Base-by-base conservation (phyloP, 164 flowering plant species). In the Taxillus chinensis region DNA sequence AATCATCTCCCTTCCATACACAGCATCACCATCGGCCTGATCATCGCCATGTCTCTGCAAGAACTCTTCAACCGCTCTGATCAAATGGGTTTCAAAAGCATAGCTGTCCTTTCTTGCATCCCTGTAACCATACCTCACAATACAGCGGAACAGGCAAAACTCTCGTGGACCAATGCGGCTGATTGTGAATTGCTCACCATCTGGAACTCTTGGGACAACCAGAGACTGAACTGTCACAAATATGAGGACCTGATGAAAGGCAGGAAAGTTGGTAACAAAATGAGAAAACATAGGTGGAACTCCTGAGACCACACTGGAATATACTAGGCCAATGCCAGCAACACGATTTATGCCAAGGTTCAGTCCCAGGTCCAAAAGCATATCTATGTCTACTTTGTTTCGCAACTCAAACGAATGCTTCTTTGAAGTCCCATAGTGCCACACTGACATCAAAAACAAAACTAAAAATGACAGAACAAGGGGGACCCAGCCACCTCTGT, bases 401-500 rank as follows among this genome's bases (percentile, higher is more conserved):
- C 83, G 78, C 56, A 82, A 8, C 41, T 86, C 96, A 50, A 78
- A 83, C 40, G 78, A 72, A 55, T 80, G 78, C 59, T 83, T 84
- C 78, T 75, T 79, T 62, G 70, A 58, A 38, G 83, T 77, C 43
- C 88, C 87, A 64, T 86, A 86, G 79, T 84, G 66, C 96, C 90
- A 89, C 4, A 73, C 59, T 46, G 64, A 84, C 90, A 83, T 83
- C 45, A 79, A 52, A 17, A 66, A 70, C 88, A 82, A 68, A 62
- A 86, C 72, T 45, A 75, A 66, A 40, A 75, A 39, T 8, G 90
- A 79, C 16, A 83, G 67, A n/a, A 69, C 72, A 40, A 89, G 70
- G 0, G 90, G 81, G 38, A 86, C 69, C 90, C 90, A 89, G 5
- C 89, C 92, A 0, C 96, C 96, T 73, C 80, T 75, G 2, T 78